phyloP scores from a whole-genome alignment of 2,329 filamentous ascomycete species.

The Rhynchosporium secalis region DNA sequence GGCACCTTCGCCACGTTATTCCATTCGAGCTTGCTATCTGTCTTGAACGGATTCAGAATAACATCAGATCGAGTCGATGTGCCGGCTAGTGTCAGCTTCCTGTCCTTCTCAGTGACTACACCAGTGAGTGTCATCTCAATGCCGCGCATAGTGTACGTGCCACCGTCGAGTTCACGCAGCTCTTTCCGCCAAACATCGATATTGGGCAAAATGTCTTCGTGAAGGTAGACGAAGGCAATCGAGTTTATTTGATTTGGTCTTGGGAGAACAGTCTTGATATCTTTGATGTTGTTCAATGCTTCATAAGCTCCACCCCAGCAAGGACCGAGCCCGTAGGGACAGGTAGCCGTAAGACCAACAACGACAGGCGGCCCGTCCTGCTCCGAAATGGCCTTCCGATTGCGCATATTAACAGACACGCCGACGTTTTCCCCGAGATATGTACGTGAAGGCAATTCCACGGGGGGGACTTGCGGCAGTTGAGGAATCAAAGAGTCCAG shows the following conservation, averaged over 20 bases:
- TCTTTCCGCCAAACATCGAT: constrained; percentile 13
- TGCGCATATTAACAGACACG: constrained; percentile 15
- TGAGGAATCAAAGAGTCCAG: constrained; percentile 6
- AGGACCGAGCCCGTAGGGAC: constrained; percentile 16
- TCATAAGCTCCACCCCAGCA: constrained; percentile 18
- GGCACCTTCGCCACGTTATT: constrained; percentile 17
- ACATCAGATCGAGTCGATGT: constrained; percentile 16
- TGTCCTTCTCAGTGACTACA: constrained; percentile 12
- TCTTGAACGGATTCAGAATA: constrained; percentile 12
- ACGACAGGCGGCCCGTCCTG: constrained; percentile 16
- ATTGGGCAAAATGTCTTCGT: constrained; percentile 14
- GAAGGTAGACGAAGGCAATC: constrained; percentile 16
- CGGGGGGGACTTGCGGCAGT: constrained; percentile 10
- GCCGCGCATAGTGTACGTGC: constrained; percentile 16
- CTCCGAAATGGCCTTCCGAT: constrained; percentile 14
- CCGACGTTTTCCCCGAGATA: not conserved
- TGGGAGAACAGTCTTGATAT: constrained; percentile 16
- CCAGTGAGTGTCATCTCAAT: constrained; percentile 18
- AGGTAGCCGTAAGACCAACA: constrained; percentile 15
- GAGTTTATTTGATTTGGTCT: constrained; percentile 14
- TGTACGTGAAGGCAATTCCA: no score
- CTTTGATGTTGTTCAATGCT: constrained; percentile 17
- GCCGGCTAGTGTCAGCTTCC: constrained; percentile 13
- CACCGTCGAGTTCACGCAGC: constrained; percentile 13
- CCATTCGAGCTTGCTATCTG: constrained; percentile 17